These are phyloP conservation scores for Suillus alpinus DNA, from an alignment of 768 basidiomycete species.

Conservation along the genomic window DNA sequence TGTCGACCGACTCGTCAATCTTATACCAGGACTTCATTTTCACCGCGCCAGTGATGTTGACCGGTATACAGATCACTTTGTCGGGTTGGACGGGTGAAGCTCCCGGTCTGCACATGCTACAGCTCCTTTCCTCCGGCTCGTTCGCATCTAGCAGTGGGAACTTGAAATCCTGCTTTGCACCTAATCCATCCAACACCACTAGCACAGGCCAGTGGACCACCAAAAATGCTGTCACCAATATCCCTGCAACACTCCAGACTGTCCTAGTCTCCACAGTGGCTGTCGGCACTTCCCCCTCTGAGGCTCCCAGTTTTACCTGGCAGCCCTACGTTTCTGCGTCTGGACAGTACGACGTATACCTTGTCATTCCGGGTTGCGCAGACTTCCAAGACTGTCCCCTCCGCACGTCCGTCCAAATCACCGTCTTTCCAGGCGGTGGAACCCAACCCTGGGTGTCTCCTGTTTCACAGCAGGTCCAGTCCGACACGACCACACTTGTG, in stretches of 20 bases:
- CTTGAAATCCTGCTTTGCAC: conserved; percentile 71
- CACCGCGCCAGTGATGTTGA: conserved; percentile 56
- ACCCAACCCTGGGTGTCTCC: conserved; percentile 64
- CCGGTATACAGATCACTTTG: conserved; percentile 85
- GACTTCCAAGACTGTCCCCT: conserved; percentile 74
- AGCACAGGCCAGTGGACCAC: conserved; percentile 70
- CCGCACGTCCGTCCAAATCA: conserved; percentile 80
- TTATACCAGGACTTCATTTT: conserved; percentile 96
- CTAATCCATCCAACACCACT: conserved; percentile 65
- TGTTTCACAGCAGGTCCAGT: conserved; percentile 67
- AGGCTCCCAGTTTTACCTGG: conserved; percentile 85
- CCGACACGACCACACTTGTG: conserved; percentile 59
- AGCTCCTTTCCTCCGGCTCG: conserved; percentile 89
- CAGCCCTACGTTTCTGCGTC: conserved; percentile 88
- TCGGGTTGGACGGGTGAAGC: conserved; percentile 70
- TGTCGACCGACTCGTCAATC: conserved; percentile 72
- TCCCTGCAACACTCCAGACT: conserved; percentile 76
- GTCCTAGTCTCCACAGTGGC: conserved; percentile 68
- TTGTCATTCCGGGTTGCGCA: conserved; percentile 85
- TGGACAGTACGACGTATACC: conserved; percentile 80
- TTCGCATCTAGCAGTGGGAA: conserved; percentile 73
- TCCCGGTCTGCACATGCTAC: conserved; percentile 86
- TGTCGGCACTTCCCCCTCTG: conserved; percentile 57
- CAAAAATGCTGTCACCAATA: conserved; percentile 62
- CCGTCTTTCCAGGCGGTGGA: conserved; percentile 74